These are phyloP conservation scores for Penicillium corylophilum DNA, from an alignment of 2,329 filamentous ascomycete species.

Conservation along the genomic window DNA sequence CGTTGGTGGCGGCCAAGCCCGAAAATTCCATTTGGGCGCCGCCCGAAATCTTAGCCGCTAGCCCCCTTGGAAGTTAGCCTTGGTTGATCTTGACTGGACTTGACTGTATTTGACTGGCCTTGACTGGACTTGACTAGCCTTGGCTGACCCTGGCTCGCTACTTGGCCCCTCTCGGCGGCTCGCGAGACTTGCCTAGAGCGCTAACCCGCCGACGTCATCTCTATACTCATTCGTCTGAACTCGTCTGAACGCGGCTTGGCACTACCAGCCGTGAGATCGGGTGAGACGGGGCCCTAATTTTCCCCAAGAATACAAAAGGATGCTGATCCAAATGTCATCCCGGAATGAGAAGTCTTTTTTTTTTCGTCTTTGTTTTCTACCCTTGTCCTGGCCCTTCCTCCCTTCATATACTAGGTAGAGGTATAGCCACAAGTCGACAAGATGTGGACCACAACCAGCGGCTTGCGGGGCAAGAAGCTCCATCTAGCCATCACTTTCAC, in stretches of 20 bases:
- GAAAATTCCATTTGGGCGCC: background rate
- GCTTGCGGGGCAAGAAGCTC: constrained; percentile 23
- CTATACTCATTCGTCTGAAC: background rate
- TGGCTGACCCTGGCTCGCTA: background rate
- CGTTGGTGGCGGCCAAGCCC: background rate
- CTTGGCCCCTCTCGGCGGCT: background rate
- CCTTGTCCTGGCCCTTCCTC: constrained; percentile 2
- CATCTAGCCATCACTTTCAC: constrained; percentile 27
- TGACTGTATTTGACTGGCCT: background rate
- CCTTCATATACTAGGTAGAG: background rate
- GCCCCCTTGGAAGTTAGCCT: background rate
- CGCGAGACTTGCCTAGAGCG: constrained; percentile 7
- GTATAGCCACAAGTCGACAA: constrained; percentile 9
- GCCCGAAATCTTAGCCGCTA: constrained; percentile 1
- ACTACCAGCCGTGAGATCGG: background rate
- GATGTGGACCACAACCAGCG: constrained; percentile 31
- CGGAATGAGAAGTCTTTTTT: background rate
- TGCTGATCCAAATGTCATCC: background rate
- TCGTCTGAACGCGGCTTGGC: constrained; percentile 1
- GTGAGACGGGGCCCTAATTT: background rate
- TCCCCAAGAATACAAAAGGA: background rate
- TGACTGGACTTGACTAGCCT: background rate
- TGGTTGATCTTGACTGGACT: background rate
- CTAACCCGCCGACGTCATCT: constrained; percentile 7
- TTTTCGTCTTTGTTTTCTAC: background rate